Percentiles rank a stretch among this genome's conserved stretches.
Conservation (phyloP, 805 yeast genomes). For the Clavispora phyllophila region DNA sequence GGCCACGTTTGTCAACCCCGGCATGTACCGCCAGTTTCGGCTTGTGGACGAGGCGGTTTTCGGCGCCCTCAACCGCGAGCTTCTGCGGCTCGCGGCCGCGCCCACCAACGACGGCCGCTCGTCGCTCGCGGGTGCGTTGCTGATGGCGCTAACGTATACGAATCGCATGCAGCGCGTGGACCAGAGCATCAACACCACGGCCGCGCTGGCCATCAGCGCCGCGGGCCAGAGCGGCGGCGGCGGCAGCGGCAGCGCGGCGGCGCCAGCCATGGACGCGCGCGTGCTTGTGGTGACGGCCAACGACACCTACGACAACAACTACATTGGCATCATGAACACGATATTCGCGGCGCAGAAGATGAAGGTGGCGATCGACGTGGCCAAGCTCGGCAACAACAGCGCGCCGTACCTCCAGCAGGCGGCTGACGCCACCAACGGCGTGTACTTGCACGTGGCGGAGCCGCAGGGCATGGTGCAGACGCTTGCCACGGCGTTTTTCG, state of each 20-base stretch:
- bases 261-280: conserved; percentile 30
- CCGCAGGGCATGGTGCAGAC: conserved; percentile 81
- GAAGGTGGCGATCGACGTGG: conserved; percentile 86
- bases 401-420: conserved; percentile 93
- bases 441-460: conserved; percentile 64
- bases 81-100: conserved; percentile 14
- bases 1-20: conserved; percentile 35
- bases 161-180: conserved; percentile 57
- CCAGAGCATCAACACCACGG: conserved; percentile 39
- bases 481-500: conserved; percentile 71
- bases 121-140: conserved; percentile 67
- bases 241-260: conserved; percentile 5
- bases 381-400: conserved; percentile 58
- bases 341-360: conserved; percentile 94
- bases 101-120: conserved; percentile 40
- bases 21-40: conserved; percentile 83
- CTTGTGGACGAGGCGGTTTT: conserved; percentile 71
- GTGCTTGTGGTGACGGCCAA: conserved; percentile 60
- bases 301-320: conserved; percentile 68
- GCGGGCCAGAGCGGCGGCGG: conserved; percentile 20
- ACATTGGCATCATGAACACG: conserved; percentile 90
- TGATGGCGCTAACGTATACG: conserved; percentile 75
- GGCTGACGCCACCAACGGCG: conserved; percentile 89
- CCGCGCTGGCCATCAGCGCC: conserved; percentile 39
- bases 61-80: conserved; percentile 47